Evolutionary conservation across 2,329 filamentous ascomycete species (phyloP).

Genomic region (Leptographium radiaticola): DNA sequence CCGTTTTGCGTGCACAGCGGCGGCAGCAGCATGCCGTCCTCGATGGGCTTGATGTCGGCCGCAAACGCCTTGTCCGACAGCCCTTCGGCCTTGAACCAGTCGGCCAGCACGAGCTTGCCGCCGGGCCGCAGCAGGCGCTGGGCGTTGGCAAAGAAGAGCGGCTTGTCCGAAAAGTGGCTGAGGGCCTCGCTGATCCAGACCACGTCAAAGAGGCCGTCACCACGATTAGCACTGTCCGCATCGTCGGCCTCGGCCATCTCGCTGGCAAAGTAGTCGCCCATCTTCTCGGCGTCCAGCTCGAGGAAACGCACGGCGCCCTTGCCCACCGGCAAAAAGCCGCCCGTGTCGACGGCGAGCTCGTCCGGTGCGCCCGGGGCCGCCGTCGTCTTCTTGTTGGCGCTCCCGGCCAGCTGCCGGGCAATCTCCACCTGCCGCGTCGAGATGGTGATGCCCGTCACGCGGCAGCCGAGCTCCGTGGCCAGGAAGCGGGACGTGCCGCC

Average conservation of each 20-base stretch:
- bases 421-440: constrained; percentile 46
- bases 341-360: constrained; percentile 10
- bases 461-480: constrained; percentile 35
- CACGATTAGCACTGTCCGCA: no score
- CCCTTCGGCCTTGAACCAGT: constrained; percentile 45
- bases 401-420: constrained; percentile 34
- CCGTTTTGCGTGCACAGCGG: constrained; percentile 39
- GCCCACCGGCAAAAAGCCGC: constrained; percentile 24
- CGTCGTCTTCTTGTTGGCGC: constrained; percentile 7
- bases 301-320: constrained; percentile 37
- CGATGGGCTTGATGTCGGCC: constrained; percentile 44
- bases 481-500: constrained; percentile 46
- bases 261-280: constrained; percentile 36
- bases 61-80: constrained; percentile 30
- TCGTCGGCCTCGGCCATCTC: no score
- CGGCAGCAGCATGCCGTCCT: constrained; percentile 49
- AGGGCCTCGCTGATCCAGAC: constrained; percentile 52
- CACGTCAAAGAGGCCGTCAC: constrained; percentile 32
- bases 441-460: constrained; percentile 47
- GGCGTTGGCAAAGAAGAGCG: constrained; percentile 42
- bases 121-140: constrained; percentile 31
- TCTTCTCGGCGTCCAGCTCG: constrained; percentile 48
- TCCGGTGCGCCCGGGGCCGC: constrained; percentile 1
- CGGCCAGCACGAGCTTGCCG: constrained; percentile 42
- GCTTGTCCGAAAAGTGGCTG: constrained; percentile 46